Evolutionary conservation across 2,329 filamentous ascomycete species (phyloP), one percentile per base, ranked within the genome.

Genomic region (Calonectria multiphialidica): DNA sequence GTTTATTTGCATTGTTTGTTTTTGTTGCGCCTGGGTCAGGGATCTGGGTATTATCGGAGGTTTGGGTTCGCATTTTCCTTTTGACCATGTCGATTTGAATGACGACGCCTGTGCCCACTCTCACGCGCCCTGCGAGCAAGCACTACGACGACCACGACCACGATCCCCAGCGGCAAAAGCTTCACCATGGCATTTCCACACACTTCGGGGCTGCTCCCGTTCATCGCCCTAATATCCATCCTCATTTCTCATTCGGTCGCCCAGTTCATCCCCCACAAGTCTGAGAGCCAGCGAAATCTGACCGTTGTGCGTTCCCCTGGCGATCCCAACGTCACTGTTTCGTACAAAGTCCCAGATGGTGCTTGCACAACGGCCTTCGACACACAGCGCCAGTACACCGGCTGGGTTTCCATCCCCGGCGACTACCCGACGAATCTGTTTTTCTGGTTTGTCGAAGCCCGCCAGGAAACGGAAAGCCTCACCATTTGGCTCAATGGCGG

Each of bases 401-500:
- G 93, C 78, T 94, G 93, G 88, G 90, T 94, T 68, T 88, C 84
- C 66, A 82, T 94, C 6, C 90, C 91, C 6, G 91, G 87, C 53
- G 82, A 84, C 33, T 90, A 87, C 75, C 82, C 87, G 21, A 88
- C 88, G 50, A 90, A 87, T 75, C 76, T 88, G 5, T 88, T 88
- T 80, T 88, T 88, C 77, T 88, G 86, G 87, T 88, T 87, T 72
- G 84, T 88, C 57, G 85, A 84, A 62, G 86, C 85, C 18, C 85
- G 86, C 28, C 79, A 86, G 70, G 80, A 80, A 5, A 86, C 86
- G 5, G 81, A 86, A 15, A 81, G 81, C 63, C 78, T 88, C 70
- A 86, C 90, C 3, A 88, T 93, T 78, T 93, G 90, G 90, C 85
- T 94, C 74, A 93, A 93, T 80, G 92, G 92, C 63, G 92, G 92